Conservation (phyloP, 441 rosid species). For the Adansonia gregorii region DNA sequence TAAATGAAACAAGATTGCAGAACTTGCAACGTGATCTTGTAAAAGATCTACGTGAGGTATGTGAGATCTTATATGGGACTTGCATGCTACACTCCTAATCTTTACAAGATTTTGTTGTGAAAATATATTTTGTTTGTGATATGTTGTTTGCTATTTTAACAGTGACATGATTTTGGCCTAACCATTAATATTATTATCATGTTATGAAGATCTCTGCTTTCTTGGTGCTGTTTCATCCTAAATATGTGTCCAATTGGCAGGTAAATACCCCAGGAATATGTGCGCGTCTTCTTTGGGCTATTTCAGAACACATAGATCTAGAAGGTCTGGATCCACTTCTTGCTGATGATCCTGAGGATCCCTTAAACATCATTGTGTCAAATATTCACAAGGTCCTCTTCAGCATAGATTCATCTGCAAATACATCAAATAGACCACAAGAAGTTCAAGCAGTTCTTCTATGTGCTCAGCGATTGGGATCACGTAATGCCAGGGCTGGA, state of each 20-base stretch:
- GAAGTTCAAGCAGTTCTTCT: conserved; percentile 95
- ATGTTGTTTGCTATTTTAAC: not conserved
- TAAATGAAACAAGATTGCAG: conserved; percentile 96
- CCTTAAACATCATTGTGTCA: conserved; percentile 76
- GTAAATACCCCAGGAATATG: conserved; percentile 74
- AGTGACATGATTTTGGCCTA: not conserved
- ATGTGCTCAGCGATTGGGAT: conserved; percentile 89
- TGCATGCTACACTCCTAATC: conserved; percentile 18
- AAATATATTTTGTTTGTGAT: not conserved
- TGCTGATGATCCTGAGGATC: conserved; percentile 98
- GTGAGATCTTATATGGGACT: conserved; percentile 27
- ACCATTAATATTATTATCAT: not conserved
- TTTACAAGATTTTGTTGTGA: conserved; percentile 9
- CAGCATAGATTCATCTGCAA: conserved; percentile 79
- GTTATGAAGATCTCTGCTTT: conserved; percentile 7
- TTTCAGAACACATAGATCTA: conserved; percentile 90
- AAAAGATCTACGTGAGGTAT: conserved; percentile 89
- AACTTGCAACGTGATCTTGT: conserved; percentile 93
- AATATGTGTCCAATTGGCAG: conserved; percentile 44
- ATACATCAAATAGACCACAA: conserved; percentile 81
- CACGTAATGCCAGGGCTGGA: conserved; percentile 88
- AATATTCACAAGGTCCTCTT: conserved; percentile 88
- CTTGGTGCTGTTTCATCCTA: conserved; percentile 2
- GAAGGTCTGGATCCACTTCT: conserved; percentile 99
- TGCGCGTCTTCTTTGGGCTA: conserved; percentile 91